Evolutionary conservation across 371 early-diverging fungal species (phyloP).

Genomic region (Scutellospora calospora): DNA sequence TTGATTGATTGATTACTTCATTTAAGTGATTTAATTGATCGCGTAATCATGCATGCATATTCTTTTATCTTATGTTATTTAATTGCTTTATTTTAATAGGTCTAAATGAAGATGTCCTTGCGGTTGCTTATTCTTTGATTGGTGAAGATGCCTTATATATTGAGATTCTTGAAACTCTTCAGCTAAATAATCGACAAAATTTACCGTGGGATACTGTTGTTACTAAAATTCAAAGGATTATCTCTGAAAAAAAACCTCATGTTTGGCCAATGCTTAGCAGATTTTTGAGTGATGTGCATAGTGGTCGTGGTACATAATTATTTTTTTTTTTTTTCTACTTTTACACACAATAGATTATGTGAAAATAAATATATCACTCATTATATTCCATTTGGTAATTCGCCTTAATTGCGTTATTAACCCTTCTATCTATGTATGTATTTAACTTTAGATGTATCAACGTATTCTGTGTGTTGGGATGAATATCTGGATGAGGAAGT

Average conservation of each 20-base stretch:
- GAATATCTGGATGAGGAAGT: background rate
- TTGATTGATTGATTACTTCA: background rate
- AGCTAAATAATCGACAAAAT: slow-evolving; percentile 53
- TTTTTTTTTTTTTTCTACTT: background rate
- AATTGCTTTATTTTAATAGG: slow-evolving; percentile 42
- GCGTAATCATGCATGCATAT: too few species aligned
- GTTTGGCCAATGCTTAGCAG: slow-evolving; percentile 51
- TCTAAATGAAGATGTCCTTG: slow-evolving; percentile 45
- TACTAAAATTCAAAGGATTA: slow-evolving; percentile 46
- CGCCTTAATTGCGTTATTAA: background rate
- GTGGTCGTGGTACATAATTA: slow-evolving; percentile 37
- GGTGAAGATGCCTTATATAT: slow-evolving; percentile 53
- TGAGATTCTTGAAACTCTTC: slow-evolving; percentile 51
- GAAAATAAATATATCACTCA: background rate
- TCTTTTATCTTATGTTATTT: background rate
- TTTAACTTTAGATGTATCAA: background rate
- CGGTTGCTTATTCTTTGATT: slow-evolving; percentile 47
- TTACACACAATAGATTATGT: background rate
- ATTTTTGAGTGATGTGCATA: slow-evolving; percentile 51
- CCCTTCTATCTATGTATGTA: background rate
- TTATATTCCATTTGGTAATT: background rate
- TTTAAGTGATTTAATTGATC: background rate
- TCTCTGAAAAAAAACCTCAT: slow-evolving; percentile 48
- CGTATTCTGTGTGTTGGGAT: background rate
- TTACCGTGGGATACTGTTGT: slow-evolving; percentile 54